Evolutionary conservation across 441 rosid genomes (phyloP), one percentile per base, ranked within the genome.

Genomic region (Dalechampia spathulata): DNA sequence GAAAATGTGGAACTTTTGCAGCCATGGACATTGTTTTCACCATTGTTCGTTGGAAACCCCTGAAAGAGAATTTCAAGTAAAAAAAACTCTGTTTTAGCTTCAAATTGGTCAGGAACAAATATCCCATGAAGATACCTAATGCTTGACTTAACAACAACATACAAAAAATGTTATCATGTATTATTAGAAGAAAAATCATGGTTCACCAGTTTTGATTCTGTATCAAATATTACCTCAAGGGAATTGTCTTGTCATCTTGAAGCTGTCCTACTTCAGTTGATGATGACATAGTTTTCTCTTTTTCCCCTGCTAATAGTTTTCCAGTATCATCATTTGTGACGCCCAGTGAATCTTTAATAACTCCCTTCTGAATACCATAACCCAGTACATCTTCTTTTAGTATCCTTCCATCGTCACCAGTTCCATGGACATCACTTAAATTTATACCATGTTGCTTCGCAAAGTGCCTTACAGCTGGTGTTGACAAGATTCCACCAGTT

Each of bases 11-110:
- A 61, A 91, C 87, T 61, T 75, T 88, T 51, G 89, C 88, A 47
- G 89, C 96, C 87, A 82, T 68, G 48, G 91, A 75, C 98, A 91
- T 91, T 66, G 95, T 72, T 69, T 86, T 91, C 50, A 84, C 98
- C 96, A 91, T 91, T 55, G 96, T 57, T 65, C 96, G 58, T 66
- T 73, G 83, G 68, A 78, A 91, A 50, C 98, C 98, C 78, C 95
- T 88, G 86, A 46, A 65, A 57, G 38, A 34, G 55, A 7, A 46
- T 13, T 9, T 3, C n/a, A 36, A 34, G 3, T 1, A 32, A 8
- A 38, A 37, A 16, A 47, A 25, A 58, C 43, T 19, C n/a, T n/a
- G n/a, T n/a, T n/a, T n/a, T n/a, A n/a, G n/a, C n/a, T n/a, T n/a
- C n/a, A n/a, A n/a, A n/a, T n/a, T n/a, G n/a, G n/a, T n/a, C n/a